Evolutionary conservation across 257 asterid genomes (phyloP).

Genomic region (Solanum bulbocastanum): DNA sequence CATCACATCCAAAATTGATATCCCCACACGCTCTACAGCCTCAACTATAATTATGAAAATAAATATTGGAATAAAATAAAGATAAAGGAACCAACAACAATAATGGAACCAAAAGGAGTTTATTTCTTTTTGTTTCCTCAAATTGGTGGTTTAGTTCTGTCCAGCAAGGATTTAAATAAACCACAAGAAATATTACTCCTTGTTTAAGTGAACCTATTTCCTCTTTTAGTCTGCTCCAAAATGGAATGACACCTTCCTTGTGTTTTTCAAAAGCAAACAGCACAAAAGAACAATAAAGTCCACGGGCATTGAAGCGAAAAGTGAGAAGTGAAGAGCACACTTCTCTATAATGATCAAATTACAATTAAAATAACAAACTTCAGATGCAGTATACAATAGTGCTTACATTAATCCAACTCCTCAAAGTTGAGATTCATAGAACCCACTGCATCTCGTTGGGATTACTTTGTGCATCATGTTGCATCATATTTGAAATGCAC

Average conservation of each 20-base stretch:
- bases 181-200: background rate
- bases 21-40: conserved; percentile 17
- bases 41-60: background rate
- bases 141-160: background rate
- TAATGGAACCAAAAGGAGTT: conserved; percentile 1
- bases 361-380: background rate
- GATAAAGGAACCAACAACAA: background rate
- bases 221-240: background rate
- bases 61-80: background rate
- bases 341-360: background rate
- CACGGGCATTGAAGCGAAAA: background rate
- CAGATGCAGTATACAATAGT: background rate
- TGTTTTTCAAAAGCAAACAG: background rate
- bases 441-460: background rate
- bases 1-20: conserved; percentile 1
- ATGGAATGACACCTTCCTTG: background rate
- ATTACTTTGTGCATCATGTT: background rate
- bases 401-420: background rate
- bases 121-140: conserved; percentile 1
- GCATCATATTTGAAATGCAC: background rate
- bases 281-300: background rate
- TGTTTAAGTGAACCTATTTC: background rate
- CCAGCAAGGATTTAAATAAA: background rate
- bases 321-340: background rate
- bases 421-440: background rate